A percentile compares a stretch with the other conserved stretches of the same genome.
Evolutionary conservation across 805 yeast genomes (phyloP).

Genomic region (Ogataea paraovalis): DNA sequence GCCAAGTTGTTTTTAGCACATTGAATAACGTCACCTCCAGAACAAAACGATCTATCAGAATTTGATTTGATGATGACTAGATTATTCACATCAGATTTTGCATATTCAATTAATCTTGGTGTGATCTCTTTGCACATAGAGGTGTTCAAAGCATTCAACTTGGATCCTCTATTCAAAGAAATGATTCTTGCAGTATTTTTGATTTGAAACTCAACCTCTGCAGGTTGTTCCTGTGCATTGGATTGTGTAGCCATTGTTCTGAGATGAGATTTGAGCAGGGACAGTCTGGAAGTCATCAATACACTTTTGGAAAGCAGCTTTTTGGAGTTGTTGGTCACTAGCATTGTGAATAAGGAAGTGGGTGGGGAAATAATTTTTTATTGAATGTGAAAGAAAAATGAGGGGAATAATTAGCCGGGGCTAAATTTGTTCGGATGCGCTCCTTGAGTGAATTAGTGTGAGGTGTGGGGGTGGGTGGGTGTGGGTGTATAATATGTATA

Average conservation of each 20-base stretch:
- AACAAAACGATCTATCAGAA: slow-evolving; percentile 75
- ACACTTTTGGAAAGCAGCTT: neutral
- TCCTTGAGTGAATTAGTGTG: neutral
- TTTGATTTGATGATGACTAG: slow-evolving; percentile 65
- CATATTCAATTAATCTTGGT: slow-evolving; percentile 73
- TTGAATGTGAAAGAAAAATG: neutral
- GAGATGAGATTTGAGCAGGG: slow-evolving; percentile 5
- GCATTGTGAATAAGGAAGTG: neutral
- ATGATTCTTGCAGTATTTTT: slow-evolving; percentile 66
- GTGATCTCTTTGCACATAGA: slow-evolving; percentile 70
- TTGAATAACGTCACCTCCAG: slow-evolving; percentile 93
- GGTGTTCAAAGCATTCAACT: slow-evolving; percentile 78
- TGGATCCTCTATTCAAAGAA: slow-evolving; percentile 72
- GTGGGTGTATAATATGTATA: neutral
- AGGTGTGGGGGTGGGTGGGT: neutral
- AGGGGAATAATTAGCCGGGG: neutral
- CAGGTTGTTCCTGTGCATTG: neutral
- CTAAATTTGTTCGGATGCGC: neutral
- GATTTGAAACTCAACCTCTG: slow-evolving; percentile 62
- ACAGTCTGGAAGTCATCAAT: slow-evolving; percentile 7
- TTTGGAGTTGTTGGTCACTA: neutral
- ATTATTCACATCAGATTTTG: slow-evolving; percentile 62
- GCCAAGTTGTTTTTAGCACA: slow-evolving; percentile 59
- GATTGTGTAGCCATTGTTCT: slow-evolving; percentile 20
- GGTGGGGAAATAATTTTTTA: no score